Evolutionary conservation across 345 rosid species (phyloP), one percentile per base, ranked within the genome.

Genomic region (Heritiera littoralis): DNA sequence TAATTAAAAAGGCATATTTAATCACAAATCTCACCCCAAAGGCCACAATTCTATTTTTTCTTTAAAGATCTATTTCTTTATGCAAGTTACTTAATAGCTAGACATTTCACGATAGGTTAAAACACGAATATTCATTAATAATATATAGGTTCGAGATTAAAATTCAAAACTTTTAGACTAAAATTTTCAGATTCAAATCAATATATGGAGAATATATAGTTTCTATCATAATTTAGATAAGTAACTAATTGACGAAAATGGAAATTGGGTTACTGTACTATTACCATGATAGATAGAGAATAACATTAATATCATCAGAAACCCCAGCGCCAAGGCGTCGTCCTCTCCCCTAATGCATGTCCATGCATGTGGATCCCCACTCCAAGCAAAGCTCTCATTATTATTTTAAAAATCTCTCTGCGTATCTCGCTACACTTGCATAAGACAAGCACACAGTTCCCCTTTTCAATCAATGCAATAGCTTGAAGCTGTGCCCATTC

Each of bases 361-460:
- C 73, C 82, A 79, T 79, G 79, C 86, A 83, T 77, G 78, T 83
- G 86, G 83, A 76, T 82, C 79, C 76, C 79, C 81, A 48, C 66
- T 23, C 20, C 5, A 30, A 69, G 13, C 23, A 71, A 51, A 71
- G 12, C 23, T 14, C n/a, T 76, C 58, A 17, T 41, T 49, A 49
- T 83, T 56, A 75, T 72, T 30, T 54, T 51, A 9, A 10, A 64
- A 65, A 59, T 58, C 56, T 23, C 45, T 18, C 13, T 52, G 9
- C 4, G 51, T 23, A 28, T 55, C 74, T 65, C n/a, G 6, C 38
- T 28, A 43, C 15, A 32, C 60, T 79, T 66, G 41, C 48, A 78
- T 28, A 66, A 72, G 80, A 35, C 59, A 80, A 78, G 66, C 65
- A 77, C 58, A 77, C 23, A 30, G 3, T 35, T 79, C 23, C 74